Base-by-base conservation (phyloP, 2,329 filamentous ascomycete genomes). In the Myrmaecium sp. region DNA sequence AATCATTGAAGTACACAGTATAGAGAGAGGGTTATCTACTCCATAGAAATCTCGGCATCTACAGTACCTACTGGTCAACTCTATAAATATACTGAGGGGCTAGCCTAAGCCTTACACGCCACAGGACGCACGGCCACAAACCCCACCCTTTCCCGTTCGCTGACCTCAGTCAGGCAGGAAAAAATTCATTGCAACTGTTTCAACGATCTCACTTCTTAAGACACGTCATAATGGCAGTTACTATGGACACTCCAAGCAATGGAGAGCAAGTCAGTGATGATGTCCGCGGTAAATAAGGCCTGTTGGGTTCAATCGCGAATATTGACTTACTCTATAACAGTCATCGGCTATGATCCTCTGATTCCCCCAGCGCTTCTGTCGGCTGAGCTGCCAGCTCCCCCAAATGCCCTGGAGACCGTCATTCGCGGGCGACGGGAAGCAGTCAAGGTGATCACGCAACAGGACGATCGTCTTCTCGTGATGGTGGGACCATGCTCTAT, bases 401-500 rank as follows among this genome's bases (percentile, higher is more conserved):
- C 42, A 42, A 40, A 57, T 32, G 72, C 74, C 29, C 59, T 74
- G 34, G 54, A 72, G 40, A 78, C 77, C 5, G 74, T 84, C 20
- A 55, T 82, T 40, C 69, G 70, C 55, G 76, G 74, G 39, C 70
- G 77, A 40, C 67, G 64, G 41, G 69, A 73, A 39, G 69, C 69
- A 30, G 69, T 77, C 39, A 66, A 73, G 38, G 78, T 91, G 47
- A 74, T 92, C 50, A 74, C 80, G 51, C 73, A 76, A 46, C 64
- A 69, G 37, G 74, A 72, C 54, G 82, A 93, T 60, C 79, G 84
- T 33, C 77, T 98, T 17, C 70, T 98, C 35, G 89, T 95, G 44
- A 74, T 98, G 46, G 78, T 91, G 47, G 89, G 89, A 2, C 89
- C 89, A 28, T 98, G 89, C 65, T 94, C 84, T 15, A 86, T 98